phyloP scores from a whole-genome alignment of 257 asterid genomes.

The Solanum clarkiae region DNA sequence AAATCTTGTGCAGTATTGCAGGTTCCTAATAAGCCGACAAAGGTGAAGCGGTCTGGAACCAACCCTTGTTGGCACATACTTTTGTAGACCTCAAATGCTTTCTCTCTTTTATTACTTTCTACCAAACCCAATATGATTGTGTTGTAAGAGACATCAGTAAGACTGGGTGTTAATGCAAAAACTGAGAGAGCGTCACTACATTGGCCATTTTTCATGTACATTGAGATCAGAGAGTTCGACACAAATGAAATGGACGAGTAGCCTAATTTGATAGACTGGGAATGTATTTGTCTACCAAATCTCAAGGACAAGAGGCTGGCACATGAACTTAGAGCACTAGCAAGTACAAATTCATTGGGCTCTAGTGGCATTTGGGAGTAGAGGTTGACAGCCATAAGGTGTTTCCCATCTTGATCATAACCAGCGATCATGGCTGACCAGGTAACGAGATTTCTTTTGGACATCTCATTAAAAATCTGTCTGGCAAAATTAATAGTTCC shows the following conservation, averaged over 20 bases:
- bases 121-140: constrained; percentile 49
- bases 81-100: constrained; percentile 45
- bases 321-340: constrained; percentile 63
- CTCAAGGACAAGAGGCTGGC: constrained; percentile 27
- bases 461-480: constrained; percentile 50
- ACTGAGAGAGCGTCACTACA: constrained; percentile 38
- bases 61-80: constrained; percentile 31
- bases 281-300: constrained; percentile 58
- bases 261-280: constrained; percentile 37
- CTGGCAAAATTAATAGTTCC: constrained; percentile 32
- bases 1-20: constrained; percentile 20
- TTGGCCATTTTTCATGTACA: constrained; percentile 60
- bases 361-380: constrained; percentile 33
- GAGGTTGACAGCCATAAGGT: constrained; percentile 27
- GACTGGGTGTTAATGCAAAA: constrained; percentile 14
- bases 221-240: constrained; percentile 43
- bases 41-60: constrained; percentile 64
- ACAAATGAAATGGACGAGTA: constrained; percentile 36
- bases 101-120: constrained; percentile 30
- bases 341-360: constrained; percentile 50
- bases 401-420: constrained; percentile 33
- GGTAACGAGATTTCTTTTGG: constrained; percentile 38
- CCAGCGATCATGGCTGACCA: constrained; percentile 78
- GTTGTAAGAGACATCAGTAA: constrained; percentile 43
- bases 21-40: constrained; percentile 45